phyloP scores from a whole-genome alignment of 208 protist species.

The Borovskyia barvae region DNA sequence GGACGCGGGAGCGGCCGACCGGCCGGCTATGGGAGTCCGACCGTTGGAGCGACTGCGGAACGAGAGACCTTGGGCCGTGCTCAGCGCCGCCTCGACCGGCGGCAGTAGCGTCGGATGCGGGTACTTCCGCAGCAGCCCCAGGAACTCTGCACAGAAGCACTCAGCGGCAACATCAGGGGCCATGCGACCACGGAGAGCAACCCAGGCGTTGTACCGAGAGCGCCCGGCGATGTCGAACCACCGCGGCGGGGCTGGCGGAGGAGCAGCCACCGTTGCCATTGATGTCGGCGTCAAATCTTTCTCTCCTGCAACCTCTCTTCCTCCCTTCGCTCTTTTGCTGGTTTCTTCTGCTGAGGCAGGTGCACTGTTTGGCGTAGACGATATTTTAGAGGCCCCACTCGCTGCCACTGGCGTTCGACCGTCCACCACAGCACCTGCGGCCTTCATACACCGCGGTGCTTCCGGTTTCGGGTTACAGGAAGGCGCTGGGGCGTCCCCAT shows the following conservation, averaged over 20 bases:
- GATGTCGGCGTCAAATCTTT: neutral
- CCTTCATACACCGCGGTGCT: neutral
- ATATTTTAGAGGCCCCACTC: too few relatives aligned
- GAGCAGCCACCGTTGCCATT: neutral
- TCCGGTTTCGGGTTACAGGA: neutral
- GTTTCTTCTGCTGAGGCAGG: neutral
- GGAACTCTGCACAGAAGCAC: slow-evolving; percentile 69
- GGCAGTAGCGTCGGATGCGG: slow-evolving; percentile 38
- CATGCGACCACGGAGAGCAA: slow-evolving; percentile 56
- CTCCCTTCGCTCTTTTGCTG: too few relatives aligned
- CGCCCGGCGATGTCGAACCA: slow-evolving; percentile 72
- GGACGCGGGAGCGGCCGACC: neutral
- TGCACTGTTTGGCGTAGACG: too few relatives aligned
- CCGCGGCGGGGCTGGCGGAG: slow-evolving; percentile 13
- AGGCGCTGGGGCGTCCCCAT: slow-evolving; percentile 56
- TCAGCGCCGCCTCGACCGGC: slow-evolving; percentile 51
- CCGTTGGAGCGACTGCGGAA: neutral
- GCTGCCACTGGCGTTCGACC: too few relatives aligned
- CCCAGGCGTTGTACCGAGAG: slow-evolving; percentile 44
- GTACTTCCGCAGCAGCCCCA: slow-evolving; percentile 53
- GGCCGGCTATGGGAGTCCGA: neutral
- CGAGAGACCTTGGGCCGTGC: slow-evolving; percentile 35
- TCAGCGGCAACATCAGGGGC: slow-evolving; percentile 57
- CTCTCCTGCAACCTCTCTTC: too few relatives aligned
- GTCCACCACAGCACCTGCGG: neutral